Percentiles rank a stretch among this genome's conserved stretches.
Conservation (phyloP, 345 rosid genomes). For the Hibiscus tridactylites region DNA sequence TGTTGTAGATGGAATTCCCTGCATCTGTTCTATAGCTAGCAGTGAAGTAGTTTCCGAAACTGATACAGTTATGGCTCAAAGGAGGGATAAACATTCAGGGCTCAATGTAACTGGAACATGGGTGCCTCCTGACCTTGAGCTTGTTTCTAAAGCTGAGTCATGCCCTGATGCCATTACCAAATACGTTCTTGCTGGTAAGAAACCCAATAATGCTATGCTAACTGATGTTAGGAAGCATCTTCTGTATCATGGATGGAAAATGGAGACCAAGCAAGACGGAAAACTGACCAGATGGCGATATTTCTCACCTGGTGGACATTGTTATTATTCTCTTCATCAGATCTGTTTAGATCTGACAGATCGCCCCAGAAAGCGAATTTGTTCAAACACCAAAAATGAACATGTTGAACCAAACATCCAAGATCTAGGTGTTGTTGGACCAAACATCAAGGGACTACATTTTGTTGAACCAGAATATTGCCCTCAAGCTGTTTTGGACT, state of each 20-base stretch:
- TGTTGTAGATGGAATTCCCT: conserved; percentile 18
- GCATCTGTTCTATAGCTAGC: not conserved
- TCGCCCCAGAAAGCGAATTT: not conserved
- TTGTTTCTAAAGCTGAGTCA: conserved; percentile 37
- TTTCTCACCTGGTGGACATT: conserved; percentile 46
- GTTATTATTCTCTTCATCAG: conserved; percentile 44
- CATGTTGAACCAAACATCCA: conserved; percentile 6
- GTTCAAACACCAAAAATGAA: conserved; percentile 6
- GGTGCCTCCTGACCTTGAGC: conserved; percentile 28
- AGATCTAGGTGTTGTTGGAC: not conserved
- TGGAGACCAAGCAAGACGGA: conserved; percentile 26
- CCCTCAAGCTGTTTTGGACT: conserved; percentile 40
- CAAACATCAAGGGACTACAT: conserved; percentile 6
- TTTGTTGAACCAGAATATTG: conserved; percentile 28
- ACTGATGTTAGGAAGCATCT: conserved; percentile 46
- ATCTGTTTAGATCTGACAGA: conserved; percentile 32
- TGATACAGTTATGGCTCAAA: conserved; percentile 6
- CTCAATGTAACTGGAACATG: conserved; percentile 21
- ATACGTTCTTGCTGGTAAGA: conserved; percentile 19
- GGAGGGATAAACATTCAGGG: not conserved
- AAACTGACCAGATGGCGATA: conserved; percentile 33
- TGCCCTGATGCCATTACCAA: conserved; percentile 43
- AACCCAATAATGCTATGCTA: not conserved
- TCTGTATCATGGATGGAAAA: conserved; percentile 45
- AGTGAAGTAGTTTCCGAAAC: conserved; percentile 15